Percentiles rank a stretch among this genome's conserved stretches.
Conservation (phyloP, 2,329 filamentous ascomycete genomes). For the Colletotrichum endophyticum region DNA sequence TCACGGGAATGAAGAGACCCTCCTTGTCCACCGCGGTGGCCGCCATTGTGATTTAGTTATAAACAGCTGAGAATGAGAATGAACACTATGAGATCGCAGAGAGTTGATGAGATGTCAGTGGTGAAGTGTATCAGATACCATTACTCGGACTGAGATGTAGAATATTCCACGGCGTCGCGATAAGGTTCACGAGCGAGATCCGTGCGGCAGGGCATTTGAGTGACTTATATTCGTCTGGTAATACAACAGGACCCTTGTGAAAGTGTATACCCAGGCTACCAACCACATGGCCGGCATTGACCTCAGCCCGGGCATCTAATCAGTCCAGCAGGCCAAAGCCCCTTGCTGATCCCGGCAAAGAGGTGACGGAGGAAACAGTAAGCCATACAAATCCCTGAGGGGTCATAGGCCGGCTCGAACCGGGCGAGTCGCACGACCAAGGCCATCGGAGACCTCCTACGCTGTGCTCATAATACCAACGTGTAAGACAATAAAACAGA, state of each 20-base stretch:
- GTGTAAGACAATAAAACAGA: constrained; percentile 2
- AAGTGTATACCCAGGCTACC: not conserved
- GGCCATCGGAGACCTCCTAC: constrained; percentile 12
- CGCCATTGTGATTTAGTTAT: constrained; percentile 32
- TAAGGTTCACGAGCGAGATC: not conserved
- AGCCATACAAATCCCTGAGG: not conserved
- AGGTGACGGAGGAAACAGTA: not conserved
- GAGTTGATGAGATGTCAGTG: not conserved
- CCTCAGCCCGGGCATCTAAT: not conserved
- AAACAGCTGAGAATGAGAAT: not conserved
- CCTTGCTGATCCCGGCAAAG: not conserved
- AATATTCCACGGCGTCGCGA: not conserved
- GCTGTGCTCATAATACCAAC: constrained; percentile 2
- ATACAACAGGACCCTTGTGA: not conserved
- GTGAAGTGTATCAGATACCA: not conserved
- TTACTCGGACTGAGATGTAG: not conserved
- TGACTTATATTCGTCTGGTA: constrained; percentile 7
- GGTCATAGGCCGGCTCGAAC: not conserved
- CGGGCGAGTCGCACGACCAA: not conserved
- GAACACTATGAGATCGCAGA: not conserved
- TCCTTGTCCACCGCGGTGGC: constrained; percentile 53
- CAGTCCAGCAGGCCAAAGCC: not conserved
- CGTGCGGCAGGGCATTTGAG: not conserved
- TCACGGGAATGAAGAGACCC: constrained; percentile 60
- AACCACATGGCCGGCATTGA: constrained; percentile 7